Evolutionary conservation across 75 land plant species (phyloP).

Genomic region (Chamaecyparis obtusa): DNA sequence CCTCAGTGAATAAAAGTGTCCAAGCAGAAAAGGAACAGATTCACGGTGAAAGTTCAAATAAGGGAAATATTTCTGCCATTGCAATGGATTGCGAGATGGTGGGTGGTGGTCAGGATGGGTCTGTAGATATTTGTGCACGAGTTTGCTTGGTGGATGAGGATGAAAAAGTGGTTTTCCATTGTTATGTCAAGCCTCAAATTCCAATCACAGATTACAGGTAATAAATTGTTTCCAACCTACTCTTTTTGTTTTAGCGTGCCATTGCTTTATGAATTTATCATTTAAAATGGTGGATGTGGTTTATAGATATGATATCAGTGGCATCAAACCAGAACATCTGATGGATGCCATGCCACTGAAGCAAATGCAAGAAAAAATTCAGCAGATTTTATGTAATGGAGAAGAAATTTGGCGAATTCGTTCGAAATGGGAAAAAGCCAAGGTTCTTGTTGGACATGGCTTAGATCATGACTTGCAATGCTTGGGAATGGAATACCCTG

Average conservation of each 20-base stretch:
- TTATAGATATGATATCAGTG: constrained; percentile 37
- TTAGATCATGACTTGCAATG: constrained; percentile 68
- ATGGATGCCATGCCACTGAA: constrained; percentile 57
- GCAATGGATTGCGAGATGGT: constrained; percentile 86
- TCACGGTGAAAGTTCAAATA: neutral
- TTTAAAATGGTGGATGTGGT: neutral
- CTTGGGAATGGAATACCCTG: constrained; percentile 58
- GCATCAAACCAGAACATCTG: constrained; percentile 56
- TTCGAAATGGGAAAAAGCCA: constrained; percentile 32
- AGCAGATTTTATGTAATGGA: constrained; percentile 52
- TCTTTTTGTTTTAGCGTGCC: neutral
- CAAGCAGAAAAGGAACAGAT: neutral
- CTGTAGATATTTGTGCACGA: constrained; percentile 72
- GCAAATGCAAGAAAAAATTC: constrained; percentile 43
- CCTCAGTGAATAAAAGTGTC: neutral
- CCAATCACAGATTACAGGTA: constrained; percentile 77
- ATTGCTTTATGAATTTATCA: neutral
- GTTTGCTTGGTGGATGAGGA: constrained; percentile 76
- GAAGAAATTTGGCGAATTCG: constrained; percentile 28
- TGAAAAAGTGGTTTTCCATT: constrained; percentile 62
- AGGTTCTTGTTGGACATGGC: constrained; percentile 73
- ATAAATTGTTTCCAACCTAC: neutral
- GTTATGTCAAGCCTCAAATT: constrained; percentile 56
- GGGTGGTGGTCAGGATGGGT: constrained; percentile 76
- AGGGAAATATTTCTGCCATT: constrained; percentile 14